A percentile compares a stretch with the other conserved stretches of the same genome.
These are phyloP conservation scores for Oryza glumipatula DNA, from an alignment of 176 grass and related monocot genomes.

Conservation along the genomic window DNA sequence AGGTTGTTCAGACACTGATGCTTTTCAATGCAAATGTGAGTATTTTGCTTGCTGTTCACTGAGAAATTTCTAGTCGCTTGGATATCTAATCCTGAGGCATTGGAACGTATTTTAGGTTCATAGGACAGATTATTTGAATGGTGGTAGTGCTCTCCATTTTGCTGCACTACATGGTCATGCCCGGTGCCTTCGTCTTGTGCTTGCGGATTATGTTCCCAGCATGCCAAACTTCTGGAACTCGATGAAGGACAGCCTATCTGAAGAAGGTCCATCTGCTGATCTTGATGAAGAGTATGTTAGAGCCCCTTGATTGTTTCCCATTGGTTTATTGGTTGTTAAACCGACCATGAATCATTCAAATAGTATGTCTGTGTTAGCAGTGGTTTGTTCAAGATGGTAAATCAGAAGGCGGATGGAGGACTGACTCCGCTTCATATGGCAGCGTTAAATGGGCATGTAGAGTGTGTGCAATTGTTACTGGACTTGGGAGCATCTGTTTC, in stretches of 20 bases:
- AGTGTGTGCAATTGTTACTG: slow-evolving; percentile 81
- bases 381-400: slow-evolving; percentile 61
- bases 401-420: slow-evolving; percentile 82
- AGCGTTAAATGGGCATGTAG: slow-evolving; percentile 81
- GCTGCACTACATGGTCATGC: slow-evolving; percentile 80
- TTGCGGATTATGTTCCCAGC: slow-evolving; percentile 86
- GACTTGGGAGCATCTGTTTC: slow-evolving; percentile 79
- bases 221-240: slow-evolving; percentile 52
- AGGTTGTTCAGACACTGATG: slow-evolving; percentile 96
- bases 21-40: slow-evolving; percentile 92
- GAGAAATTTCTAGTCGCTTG: not conserved
- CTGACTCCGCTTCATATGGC: slow-evolving; percentile 97
- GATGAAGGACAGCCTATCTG: slow-evolving; percentile 50
- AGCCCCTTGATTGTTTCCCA: slow-evolving; percentile 1
- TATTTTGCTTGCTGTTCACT: not conserved
- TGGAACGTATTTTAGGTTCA: slow-evolving; percentile 58
- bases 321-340: not conserved
- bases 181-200: slow-evolving; percentile 80
- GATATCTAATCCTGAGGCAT: slow-evolving; percentile 19
- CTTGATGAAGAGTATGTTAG: slow-evolving; percentile 66
- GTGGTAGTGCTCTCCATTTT: slow-evolving; percentile 88
- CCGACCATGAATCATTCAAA: not conserved
- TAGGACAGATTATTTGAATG: slow-evolving; percentile 88
- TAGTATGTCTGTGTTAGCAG: slow-evolving; percentile 42
- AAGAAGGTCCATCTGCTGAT: slow-evolving; percentile 56